Percentiles rank a stretch among this genome's conserved stretches.
Conservation (phyloP, 2,329 filamentous ascomycete genomes). For the Cryphonectria japonica region DNA sequence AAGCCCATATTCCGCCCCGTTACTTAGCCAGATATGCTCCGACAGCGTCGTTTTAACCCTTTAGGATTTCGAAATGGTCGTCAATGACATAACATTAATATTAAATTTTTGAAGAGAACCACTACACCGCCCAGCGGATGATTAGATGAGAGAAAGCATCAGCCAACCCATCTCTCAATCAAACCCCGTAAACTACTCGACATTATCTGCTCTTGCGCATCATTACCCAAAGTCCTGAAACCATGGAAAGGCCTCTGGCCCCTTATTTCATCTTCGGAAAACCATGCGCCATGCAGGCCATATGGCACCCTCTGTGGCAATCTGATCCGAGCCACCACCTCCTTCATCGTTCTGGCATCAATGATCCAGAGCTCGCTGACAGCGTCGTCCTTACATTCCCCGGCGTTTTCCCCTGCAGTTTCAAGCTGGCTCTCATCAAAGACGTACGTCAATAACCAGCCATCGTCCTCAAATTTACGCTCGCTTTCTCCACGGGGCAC, state of each 20-base stretch:
- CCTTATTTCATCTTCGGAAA: constrained; percentile 55
- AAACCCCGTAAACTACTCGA: constrained; percentile 13
- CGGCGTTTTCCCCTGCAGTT: constrained; percentile 50
- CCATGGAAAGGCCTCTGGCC: constrained; percentile 45
- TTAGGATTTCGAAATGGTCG: too few species aligned
- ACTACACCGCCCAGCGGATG: background rate
- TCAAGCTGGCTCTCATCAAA: constrained; percentile 71
- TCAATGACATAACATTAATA: too few species aligned
- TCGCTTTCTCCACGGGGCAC: constrained; percentile 48
- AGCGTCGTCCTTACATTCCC: constrained; percentile 48
- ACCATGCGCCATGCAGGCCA: constrained; percentile 68
- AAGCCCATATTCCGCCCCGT: too few species aligned
- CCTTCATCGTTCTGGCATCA: constrained; percentile 64
- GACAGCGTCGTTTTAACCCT: too few species aligned
- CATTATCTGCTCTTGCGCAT: background rate
- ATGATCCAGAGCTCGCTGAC: constrained; percentile 70
- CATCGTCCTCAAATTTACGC: constrained; percentile 61
- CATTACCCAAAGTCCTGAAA: constrained; percentile 13
- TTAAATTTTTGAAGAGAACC: too few species aligned
- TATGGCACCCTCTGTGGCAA: constrained; percentile 72
- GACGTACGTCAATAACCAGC: constrained; percentile 69
- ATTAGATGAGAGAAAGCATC: background rate
- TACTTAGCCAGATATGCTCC: too few species aligned
- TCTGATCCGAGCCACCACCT: constrained; percentile 60
- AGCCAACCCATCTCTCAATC: constrained; percentile 24